phyloP scores from a whole-genome alignment of 768 basidiomycete genomes.

The Kockovaella imperatae region DNA sequence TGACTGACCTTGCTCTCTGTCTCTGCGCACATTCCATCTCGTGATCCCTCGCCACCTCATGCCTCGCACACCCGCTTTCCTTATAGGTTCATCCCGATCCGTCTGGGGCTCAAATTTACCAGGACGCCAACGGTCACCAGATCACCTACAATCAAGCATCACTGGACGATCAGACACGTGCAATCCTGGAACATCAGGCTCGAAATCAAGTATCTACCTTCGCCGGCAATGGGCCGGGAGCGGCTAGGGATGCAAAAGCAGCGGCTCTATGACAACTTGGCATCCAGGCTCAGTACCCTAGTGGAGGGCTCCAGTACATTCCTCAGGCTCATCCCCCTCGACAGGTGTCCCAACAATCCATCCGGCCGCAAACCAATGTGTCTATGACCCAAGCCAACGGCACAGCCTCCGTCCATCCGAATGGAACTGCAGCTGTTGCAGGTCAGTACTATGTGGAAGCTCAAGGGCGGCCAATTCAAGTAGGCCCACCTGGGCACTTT shows the following conservation, averaged over 20 bases:
- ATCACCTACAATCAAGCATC: neutral
- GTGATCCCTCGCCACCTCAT: too few species aligned
- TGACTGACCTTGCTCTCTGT: neutral
- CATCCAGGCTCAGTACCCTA: neutral
- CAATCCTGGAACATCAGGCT: neutral
- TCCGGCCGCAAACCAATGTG: neutral
- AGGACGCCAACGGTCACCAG: neutral
- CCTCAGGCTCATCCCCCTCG: neutral
- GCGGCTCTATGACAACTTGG: neutral
- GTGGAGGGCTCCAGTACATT: neutral
- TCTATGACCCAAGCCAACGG: neutral
- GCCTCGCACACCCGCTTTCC: too few species aligned
- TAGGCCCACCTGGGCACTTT: neutral
- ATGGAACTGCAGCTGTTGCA: neutral
- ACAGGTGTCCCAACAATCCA: neutral
- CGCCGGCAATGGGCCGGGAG: neutral
- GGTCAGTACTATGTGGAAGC: neutral
- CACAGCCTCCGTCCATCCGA: too few species aligned
- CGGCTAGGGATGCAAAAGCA: neutral
- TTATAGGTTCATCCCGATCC: too few species aligned
- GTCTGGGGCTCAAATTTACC: too few species aligned
- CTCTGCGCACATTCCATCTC: neutral
- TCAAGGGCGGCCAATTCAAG: neutral
- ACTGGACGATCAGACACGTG: neutral
- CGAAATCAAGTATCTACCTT: neutral